Conservation (phyloP, 2,329 filamentous ascomycete genomes). For the Colletotrichum sp. region DNA sequence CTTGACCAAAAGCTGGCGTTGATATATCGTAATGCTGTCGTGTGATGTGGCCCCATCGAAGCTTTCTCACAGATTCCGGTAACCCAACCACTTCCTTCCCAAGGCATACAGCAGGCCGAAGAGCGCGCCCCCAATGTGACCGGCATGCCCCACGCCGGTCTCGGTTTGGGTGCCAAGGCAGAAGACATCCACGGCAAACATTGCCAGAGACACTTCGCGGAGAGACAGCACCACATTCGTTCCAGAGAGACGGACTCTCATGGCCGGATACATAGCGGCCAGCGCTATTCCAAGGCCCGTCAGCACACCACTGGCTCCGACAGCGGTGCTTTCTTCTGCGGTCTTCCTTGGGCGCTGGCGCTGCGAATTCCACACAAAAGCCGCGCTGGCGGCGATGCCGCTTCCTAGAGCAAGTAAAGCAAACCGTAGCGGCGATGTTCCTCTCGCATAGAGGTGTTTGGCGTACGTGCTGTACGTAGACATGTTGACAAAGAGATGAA, state of each 20-base stretch:
- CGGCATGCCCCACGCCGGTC: conserved; percentile 9
- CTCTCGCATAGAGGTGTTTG: neutral
- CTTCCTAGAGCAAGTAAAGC: conserved; percentile 2
- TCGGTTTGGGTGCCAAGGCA: conserved; percentile 6
- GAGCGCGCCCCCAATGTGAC: conserved; percentile 8
- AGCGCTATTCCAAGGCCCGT: conserved; percentile 8
- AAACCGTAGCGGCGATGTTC: neutral
- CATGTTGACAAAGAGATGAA: conserved; percentile 14
- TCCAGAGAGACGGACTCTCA: conserved; percentile 9
- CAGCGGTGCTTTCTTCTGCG: neutral
- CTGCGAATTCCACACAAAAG: neutral
- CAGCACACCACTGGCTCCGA: conserved; percentile 5
- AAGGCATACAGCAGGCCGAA: conserved; percentile 11
- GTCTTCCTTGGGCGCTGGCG: neutral
- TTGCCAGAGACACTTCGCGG: neutral
- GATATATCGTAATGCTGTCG: neutral
- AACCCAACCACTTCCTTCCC: neutral
- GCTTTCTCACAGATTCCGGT: neutral
- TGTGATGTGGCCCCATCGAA: neutral
- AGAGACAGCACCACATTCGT: neutral
- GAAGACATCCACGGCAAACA: conserved; percentile 6
- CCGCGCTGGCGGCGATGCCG: neutral
- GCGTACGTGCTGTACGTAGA: conserved; percentile 12
- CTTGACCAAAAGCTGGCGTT: neutral
- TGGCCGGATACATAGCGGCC: conserved; percentile 6